phyloP scores from a whole-genome alignment of 2,329 filamentous ascomycete genomes.

The Sporothrix euskadiensis region DNA sequence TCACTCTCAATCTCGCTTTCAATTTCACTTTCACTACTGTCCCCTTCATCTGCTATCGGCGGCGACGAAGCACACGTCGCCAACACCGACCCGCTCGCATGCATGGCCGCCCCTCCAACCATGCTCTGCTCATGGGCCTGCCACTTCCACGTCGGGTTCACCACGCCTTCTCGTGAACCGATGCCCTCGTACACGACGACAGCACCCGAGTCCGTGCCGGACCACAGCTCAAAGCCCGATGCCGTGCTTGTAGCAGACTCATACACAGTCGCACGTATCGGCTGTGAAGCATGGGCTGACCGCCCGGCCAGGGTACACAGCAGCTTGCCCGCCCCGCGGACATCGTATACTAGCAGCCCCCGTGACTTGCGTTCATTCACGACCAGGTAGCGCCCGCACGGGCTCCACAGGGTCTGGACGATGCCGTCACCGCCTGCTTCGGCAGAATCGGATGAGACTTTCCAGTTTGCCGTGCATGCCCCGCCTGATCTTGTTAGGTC shows the following conservation, averaged over 20 bases:
- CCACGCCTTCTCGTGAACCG: constrained; percentile 49
- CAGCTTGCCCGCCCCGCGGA: constrained; percentile 59
- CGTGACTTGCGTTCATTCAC: constrained; percentile 59
- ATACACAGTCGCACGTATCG: constrained; percentile 58
- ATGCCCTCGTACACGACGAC: constrained; percentile 62
- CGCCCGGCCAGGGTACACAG: constrained; percentile 56
- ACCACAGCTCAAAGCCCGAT: constrained; percentile 61
- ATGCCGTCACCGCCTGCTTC: constrained; percentile 57
- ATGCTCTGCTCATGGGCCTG: constrained; percentile 47
- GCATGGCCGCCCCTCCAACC: constrained; percentile 53
- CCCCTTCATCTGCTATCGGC: constrained; percentile 23
- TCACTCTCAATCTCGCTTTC: constrained; percentile 33
- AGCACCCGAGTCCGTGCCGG: constrained; percentile 55
- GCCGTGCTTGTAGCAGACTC: constrained; percentile 34
- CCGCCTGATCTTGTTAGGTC: constrained; percentile 58
- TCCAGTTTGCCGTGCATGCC: constrained; percentile 59
- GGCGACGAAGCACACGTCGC: constrained; percentile 60
- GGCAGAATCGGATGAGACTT: constrained; percentile 57
- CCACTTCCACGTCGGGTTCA: constrained; percentile 53
- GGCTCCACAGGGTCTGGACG: constrained; percentile 61
- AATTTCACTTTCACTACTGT: constrained; percentile 33
- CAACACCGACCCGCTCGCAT: constrained; percentile 56
- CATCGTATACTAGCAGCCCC: constrained; percentile 62
- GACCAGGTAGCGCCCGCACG: constrained; percentile 63
- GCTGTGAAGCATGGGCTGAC: constrained; percentile 55